phyloP scores from a whole-genome alignment of 352 stramenopile genomes.

The Globisporangium nunn region DNA sequence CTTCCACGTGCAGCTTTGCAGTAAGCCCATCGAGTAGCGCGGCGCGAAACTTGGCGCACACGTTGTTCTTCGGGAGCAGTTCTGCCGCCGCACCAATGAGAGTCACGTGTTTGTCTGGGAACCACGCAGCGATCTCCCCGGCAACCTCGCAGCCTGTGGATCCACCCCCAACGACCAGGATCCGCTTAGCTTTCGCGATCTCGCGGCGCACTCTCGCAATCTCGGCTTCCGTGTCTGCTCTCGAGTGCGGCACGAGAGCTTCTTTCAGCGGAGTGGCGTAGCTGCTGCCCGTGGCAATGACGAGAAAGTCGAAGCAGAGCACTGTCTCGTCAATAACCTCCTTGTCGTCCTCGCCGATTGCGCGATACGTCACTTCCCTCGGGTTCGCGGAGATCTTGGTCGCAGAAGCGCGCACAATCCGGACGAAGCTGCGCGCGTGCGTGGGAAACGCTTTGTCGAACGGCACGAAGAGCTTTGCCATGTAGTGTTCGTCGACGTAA shows the following conservation, averaged over 20 bases:
- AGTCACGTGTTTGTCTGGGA: slow-evolving; percentile 37
- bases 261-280: slow-evolving; percentile 54
- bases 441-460: slow-evolving; percentile 47
- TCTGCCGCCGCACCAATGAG: slow-evolving; percentile 22
- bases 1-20: slow-evolving; percentile 28
- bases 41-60: slow-evolving; percentile 18
- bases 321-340: slow-evolving; percentile 11
- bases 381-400: background rate
- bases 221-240: slow-evolving; percentile 14
- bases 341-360: background rate
- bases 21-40: slow-evolving; percentile 30
- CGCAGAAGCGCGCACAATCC: slow-evolving; percentile 4
- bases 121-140: slow-evolving; percentile 30
- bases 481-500: slow-evolving; percentile 41
- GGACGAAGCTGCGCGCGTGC: slow-evolving; percentile 1
- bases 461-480: slow-evolving; percentile 56
- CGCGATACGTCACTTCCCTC: slow-evolving; percentile 4
- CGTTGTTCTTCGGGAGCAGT: slow-evolving; percentile 21
- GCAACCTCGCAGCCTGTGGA: slow-evolving; percentile 43
- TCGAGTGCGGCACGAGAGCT: slow-evolving; percentile 13
- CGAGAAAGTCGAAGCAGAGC: slow-evolving; percentile 37
- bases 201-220: slow-evolving; percentile 18
- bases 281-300: slow-evolving; percentile 48
- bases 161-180: slow-evolving; percentile 43
- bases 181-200: slow-evolving; percentile 26